phyloP scores from a whole-genome alignment of 306 rosid species.

The Herpetospermum pedunculosum region DNA sequence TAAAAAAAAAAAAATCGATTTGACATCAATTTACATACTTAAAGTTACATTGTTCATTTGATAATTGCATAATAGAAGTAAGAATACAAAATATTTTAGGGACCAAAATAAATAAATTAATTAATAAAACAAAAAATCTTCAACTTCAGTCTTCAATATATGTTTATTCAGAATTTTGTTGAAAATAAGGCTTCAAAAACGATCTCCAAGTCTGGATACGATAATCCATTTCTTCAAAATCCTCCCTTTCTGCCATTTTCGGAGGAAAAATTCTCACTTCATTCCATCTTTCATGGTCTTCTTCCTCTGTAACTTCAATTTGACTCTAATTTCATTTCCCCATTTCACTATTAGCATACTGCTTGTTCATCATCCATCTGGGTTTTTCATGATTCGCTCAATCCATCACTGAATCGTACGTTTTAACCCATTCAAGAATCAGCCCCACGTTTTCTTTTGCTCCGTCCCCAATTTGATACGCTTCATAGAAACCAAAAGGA shows the following conservation, averaged over 20 bases:
- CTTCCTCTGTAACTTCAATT: not conserved
- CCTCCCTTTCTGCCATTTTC: not conserved
- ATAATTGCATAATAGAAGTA: too few species aligned
- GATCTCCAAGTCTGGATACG: too few species aligned
- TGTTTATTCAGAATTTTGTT: too few species aligned
- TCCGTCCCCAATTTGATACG: not conserved
- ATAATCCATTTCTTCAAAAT: too few species aligned
- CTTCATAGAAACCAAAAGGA: not conserved
- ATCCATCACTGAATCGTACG: not conserved
- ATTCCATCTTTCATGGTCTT: not conserved
- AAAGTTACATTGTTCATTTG: too few species aligned
- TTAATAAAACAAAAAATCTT: too few species aligned
- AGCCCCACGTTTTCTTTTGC: not conserved
- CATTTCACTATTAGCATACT: not conserved
- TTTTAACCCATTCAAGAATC: not conserved
- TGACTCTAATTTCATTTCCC: not conserved
- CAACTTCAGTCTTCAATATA: too few species aligned
- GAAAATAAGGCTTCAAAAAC: too few species aligned
- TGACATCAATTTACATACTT: too few species aligned
- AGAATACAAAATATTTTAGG: too few species aligned
- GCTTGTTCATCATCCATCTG: not conserved
- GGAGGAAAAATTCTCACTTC: not conserved
- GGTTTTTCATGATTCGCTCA: not conserved
- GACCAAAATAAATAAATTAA: too few species aligned
- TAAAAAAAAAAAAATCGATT: too few species aligned